Evolutionary conservation across 1,284 basidiomycete genomes (phyloP).

Genomic region (Ceratobasidium theobromae): DNA sequence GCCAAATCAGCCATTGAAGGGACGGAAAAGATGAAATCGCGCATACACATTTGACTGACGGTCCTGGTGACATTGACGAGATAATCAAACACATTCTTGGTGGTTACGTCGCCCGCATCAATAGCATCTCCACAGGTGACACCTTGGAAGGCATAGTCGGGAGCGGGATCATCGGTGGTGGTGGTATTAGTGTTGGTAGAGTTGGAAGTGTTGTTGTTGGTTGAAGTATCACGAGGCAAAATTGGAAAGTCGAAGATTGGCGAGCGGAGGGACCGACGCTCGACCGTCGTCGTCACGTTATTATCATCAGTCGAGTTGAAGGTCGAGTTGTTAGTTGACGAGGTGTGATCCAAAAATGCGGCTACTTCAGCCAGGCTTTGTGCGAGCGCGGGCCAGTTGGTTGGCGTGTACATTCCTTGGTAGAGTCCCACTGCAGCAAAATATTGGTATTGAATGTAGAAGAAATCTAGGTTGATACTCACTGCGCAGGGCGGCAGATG

Average conservation of each 20-base stretch:
- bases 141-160: neutral
- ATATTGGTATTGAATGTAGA: neutral
- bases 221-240: neutral
- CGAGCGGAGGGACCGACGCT: too few species aligned
- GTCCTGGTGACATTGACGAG: slow-evolving; percentile 1
- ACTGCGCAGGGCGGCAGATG: slow-evolving; percentile 18
- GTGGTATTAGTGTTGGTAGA: neutral
- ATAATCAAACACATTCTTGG: slow-evolving; percentile 20
- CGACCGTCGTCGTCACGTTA: too few species aligned
- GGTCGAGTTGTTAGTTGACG: neutral
- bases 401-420: slow-evolving; percentile 25
- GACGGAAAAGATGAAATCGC: neutral
- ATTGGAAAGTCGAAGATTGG: neutral
- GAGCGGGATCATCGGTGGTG: slow-evolving; percentile 1
- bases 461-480: neutral
- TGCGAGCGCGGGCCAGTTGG: slow-evolving; percentile 26
- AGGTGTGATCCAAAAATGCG: neutral
- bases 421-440: slow-evolving; percentile 1
- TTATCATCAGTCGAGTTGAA: neutral
- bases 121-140: slow-evolving; percentile 28
- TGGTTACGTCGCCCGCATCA: slow-evolving; percentile 13
- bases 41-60: slow-evolving; percentile 11
- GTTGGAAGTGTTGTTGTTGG: neutral
- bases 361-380: neutral
- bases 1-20: neutral